Conservation (phyloP, 345 rosid species). For the Eucalyptus grandis region DNA sequence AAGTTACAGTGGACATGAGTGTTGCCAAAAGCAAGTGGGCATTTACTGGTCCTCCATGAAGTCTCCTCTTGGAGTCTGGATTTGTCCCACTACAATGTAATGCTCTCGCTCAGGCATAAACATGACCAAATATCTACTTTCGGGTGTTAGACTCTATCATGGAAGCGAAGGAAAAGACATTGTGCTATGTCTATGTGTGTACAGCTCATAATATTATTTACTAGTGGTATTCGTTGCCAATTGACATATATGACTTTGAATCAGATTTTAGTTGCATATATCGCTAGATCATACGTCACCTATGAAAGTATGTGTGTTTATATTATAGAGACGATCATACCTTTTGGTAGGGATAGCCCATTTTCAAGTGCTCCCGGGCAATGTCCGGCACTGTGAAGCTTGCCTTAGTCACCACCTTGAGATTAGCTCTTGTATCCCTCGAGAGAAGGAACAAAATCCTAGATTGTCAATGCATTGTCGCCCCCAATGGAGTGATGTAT, state of each 20-base stretch:
- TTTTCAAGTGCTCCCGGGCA: no score
- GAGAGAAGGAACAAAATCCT: no score
- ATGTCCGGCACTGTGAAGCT: no score
- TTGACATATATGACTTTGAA: not conserved
- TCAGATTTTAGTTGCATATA: not conserved
- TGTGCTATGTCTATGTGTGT: not conserved
- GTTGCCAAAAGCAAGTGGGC: not conserved
- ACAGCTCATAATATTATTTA: not conserved
- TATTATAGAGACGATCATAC: no score
- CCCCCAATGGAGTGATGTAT: no score
- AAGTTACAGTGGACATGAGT: not conserved
- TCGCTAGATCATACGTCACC: no score
- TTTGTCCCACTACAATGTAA: not conserved
- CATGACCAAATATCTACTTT: not conserved
- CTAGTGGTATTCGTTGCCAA: not conserved
- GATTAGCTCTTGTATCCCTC: no score
- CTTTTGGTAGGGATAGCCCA: no score
- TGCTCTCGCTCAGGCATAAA: not conserved
- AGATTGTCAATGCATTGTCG: no score
- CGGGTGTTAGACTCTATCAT: not conserved
- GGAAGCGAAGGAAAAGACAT: not conserved
- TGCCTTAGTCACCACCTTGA: no score
- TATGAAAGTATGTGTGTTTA: no score
- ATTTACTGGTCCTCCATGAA: not conserved
- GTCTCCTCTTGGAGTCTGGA: not conserved